Base-by-base conservation (phyloP, 2,329 filamentous ascomycete species). In the Ophiostoma australiae region DNA sequence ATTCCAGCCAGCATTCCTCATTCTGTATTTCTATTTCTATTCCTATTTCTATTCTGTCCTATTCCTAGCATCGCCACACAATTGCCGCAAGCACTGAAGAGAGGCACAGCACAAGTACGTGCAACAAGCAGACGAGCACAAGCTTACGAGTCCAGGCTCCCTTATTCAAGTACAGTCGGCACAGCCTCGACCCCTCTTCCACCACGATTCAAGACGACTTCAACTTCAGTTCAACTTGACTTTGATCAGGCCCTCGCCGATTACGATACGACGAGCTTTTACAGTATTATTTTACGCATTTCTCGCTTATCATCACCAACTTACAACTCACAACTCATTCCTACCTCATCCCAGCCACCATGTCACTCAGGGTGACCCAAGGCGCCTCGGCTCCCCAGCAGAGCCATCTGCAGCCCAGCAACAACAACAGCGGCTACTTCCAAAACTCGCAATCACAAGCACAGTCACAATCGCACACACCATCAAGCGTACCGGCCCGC, bases 401-500 rank as follows among this genome's bases (percentile, higher is more conserved):
- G 65, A 39, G 17, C 39, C 66, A 48, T 48, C 37, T 67, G 11
- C 66, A 67, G 37, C 33, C n/a, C 20, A 5, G 35, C 63, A 67
- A n/a, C 39, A 67, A 41, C 67, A n/a, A 31, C 23, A 68, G 67
- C 66, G 39, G 37, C 67, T 68, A 68, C 41, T 68, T 68, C 48
- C 67, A 35, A 23, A 23, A 44, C n/a, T 1, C 66, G 23, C 37
- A 44, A 7, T 2, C 66, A 10, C 66, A 67, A 8, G 17, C 61
- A 27, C n/a, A 27, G 17, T 20, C 63, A 35, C 65, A 67, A 67
- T n/a, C 39, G 20, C 66, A 67, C 23, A 27, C n/a, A 33, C 41
- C 15, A 11, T 41, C 41, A 15, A 68, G 61, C 23, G 13, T 70
- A n/a, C 72, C 70, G 33, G 72, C 68, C n/a, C 72, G 72, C 55